Base-by-base conservation (phyloP, 2,329 filamentous ascomycete species). In the Talaromyces verruculosus region DNA sequence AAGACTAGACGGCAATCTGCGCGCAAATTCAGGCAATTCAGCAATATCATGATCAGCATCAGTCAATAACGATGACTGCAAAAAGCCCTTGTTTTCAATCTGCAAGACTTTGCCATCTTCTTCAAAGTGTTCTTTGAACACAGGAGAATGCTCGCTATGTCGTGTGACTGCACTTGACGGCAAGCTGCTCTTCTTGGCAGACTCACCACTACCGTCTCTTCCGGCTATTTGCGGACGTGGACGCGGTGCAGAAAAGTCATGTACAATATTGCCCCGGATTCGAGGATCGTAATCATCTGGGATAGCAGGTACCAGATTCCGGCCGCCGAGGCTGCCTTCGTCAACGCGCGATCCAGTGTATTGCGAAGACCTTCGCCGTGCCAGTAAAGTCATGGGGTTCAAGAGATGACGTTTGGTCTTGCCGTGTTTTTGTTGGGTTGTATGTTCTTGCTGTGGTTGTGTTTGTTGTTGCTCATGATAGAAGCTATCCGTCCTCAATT, bases 161-260 rank as follows among this genome's bases (percentile, higher is more conserved):
- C 71, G 69, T 55, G 65, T 51, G 28, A 37, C 47, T 30, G 35
- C 45, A 35, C 55, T 66, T n/a, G 60, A 66, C 13, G 60, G 60
- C 51, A 57, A 35, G 47, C 61, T 63, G 11, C 55, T 58, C 65
- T 63, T 15, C 67, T 65, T 59, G 28, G 11, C n/a, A 17, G 55
- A 58, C 28, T 65, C 61, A 22, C 61, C 25, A 43, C 55, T 47
- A n/a, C 30, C 60, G n/a, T 66, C 63, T 53, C 67, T 67, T 49
- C 67, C 68, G 37, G 71, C 68, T n/a, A 77, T 64, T 68, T 78
- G 76, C 8, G 76, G 74, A 63, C 83, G 81, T 49, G 81, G 77
- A 61, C 86, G 80, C 5, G 87, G 87, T 3, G 84, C 85, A 59
- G 86, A 88, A 73, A 89, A 89, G 71, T 89, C 87, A 76, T 89